Evolutionary conservation across 2,329 filamentous ascomycete genomes (phyloP), one percentile per base, ranked within the genome.

Genomic region (Aspergillus aculeatinus): DNA sequence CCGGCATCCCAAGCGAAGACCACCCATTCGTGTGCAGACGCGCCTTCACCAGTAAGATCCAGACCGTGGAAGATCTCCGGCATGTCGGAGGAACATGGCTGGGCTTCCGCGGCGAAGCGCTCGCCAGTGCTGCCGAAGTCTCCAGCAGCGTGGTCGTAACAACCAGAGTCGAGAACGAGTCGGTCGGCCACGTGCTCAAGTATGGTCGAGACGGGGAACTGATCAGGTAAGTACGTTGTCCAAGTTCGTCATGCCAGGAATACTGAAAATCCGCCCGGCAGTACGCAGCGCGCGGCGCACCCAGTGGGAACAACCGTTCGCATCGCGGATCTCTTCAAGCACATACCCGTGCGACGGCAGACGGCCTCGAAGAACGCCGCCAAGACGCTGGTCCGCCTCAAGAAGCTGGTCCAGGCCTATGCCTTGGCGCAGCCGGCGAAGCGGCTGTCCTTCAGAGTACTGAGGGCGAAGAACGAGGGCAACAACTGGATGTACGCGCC

Each of bases 41-140:
- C 54, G 80, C 85, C 63, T 87, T 80, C 65, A 89, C 87, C 0
- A 88, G 85, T 75, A 89, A 89, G 74, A 85, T 89, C 52, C 74
- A 77, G 47, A 79, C 81, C 25, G 76, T 85, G 51, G 77, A 83
- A 1, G 86, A 89, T 62, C 72, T 89, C 50, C 78, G 73, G 59
- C 75, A 77, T 23, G 70, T 88, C 19, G 84, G 85, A 31, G 81
- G 85, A 0, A 80, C 75, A 16, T 85, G 80, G 48, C 76, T 89
- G 12, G 87, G 87, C 2, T 89, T 89, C 67, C 78, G 87, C 55
- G 87, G 87, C 16, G 85, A 88, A 71, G 87, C 87, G 2, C 74
- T 89, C 60, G 84, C 86, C 2, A 87, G 85, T 68, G 79, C 83
- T 57, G 84, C 83, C 11, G 84, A 87, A 64, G 78, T 88, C 73